Conservation (phyloP, 345 rosid genomes). For the Trapa bicornis region DNA sequence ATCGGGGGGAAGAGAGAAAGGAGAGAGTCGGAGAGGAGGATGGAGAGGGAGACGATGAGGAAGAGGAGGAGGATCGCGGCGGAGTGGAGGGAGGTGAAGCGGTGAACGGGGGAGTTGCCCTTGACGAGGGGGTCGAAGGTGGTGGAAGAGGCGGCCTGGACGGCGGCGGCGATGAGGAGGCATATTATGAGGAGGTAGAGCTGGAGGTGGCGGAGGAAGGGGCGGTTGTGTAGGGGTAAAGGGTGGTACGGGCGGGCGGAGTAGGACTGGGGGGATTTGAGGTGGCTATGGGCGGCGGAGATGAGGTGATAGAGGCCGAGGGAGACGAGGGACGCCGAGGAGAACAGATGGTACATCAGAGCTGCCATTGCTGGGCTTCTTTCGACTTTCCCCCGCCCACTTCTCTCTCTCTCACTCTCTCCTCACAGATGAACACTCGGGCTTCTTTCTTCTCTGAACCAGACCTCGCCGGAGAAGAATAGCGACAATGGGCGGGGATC, state of each 20-base stretch:
- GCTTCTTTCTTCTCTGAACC: not conserved
- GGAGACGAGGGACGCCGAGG: slow-evolving; percentile 46
- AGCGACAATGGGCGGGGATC: not conserved
- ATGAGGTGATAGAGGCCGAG: slow-evolving; percentile 67
- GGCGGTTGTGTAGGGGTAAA: slow-evolving; percentile 23
- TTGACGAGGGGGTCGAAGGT: slow-evolving; percentile 74
- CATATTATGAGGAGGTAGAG: slow-evolving; percentile 42
- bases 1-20: slow-evolving; percentile 57
- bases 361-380: slow-evolving; percentile 30
- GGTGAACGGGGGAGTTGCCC: slow-evolving; percentile 80
- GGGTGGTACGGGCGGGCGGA: slow-evolving; percentile 72
- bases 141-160: slow-evolving; percentile 54
- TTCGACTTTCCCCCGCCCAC: not conserved
- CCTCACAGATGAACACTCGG: not conserved
- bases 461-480: not conserved
- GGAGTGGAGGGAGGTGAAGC: slow-evolving; percentile 64
- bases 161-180: slow-evolving; percentile 52
- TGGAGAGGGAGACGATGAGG: slow-evolving; percentile 45
- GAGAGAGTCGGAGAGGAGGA: slow-evolving; percentile 53
- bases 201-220: slow-evolving; percentile 42
- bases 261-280: slow-evolving; percentile 65
- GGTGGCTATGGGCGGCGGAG: slow-evolving; percentile 44
- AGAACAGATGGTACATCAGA: slow-evolving; percentile 45
- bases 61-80: slow-evolving; percentile 79
- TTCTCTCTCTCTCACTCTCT: not conserved